These are phyloP conservation scores for Gymnopus androsaceus DNA, from an alignment of 1,284 basidiomycete genomes.

Conservation along the genomic window DNA sequence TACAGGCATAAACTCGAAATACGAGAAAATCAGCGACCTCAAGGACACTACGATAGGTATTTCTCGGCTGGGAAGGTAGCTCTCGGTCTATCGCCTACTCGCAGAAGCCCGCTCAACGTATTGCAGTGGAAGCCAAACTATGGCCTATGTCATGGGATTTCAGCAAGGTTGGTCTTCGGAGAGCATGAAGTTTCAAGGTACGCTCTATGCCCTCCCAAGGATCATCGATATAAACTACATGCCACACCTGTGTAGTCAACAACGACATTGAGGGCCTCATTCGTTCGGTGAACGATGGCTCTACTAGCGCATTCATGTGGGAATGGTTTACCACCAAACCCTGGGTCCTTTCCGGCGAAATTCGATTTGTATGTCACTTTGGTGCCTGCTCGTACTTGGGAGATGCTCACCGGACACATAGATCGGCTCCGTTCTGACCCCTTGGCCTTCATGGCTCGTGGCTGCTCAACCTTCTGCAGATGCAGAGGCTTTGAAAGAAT, in stretches of 20 bases:
- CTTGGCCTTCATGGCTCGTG: constrained; percentile 97
- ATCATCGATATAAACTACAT: neutral
- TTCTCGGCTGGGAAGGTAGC: constrained; percentile 81
- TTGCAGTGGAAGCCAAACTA: constrained; percentile 82
- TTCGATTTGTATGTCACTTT: constrained; percentile 67
- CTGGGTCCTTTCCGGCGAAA: constrained; percentile 80
- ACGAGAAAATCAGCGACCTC: constrained; percentile 75
- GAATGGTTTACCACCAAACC: constrained; percentile 99
- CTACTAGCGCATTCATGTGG: constrained; percentile 89
- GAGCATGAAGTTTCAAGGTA: constrained; percentile 77
- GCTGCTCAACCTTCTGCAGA: constrained; percentile 74
- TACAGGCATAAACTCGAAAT: constrained; percentile 78
- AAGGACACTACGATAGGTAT: constrained; percentile 87
- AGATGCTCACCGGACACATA: constrained; percentile 31
- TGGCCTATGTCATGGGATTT: constrained; percentile 93
- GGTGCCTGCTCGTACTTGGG: neutral
- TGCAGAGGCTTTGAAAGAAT: constrained; percentile 51
- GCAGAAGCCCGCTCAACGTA: neutral
- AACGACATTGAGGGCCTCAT: constrained; percentile 90
- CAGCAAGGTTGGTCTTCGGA: constrained; percentile 82
- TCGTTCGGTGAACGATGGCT: constrained; percentile 85
- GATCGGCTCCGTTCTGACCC: constrained; percentile 88
- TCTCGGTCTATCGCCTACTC: neutral
- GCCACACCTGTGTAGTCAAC: constrained; percentile 83
- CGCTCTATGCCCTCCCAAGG: constrained; percentile 3